These are phyloP conservation scores for Venturia effusa DNA, from an alignment of 2,329 filamentous ascomycete genomes.

Conservation along the genomic window DNA sequence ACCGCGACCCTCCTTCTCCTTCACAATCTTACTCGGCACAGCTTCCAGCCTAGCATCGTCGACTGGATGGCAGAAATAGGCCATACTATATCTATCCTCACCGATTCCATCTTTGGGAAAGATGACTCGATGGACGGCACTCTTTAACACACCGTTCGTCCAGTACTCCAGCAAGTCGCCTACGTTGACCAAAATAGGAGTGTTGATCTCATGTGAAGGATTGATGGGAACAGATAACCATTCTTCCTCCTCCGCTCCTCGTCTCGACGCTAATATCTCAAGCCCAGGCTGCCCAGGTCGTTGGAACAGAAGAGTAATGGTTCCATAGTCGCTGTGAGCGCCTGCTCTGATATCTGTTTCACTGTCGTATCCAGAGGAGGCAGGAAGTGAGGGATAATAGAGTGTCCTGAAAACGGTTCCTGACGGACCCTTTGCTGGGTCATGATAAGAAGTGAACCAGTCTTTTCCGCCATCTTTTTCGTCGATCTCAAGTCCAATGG, in stretches of 20 bases:
- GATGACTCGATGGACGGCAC: constrained; percentile 80
- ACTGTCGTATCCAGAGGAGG: constrained; percentile 31
- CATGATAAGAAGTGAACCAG: constrained; percentile 54
- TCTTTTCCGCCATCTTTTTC: constrained; percentile 25
- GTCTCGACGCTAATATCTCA: constrained; percentile 55
- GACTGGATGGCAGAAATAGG: constrained; percentile 53
- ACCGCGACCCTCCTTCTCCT: constrained; percentile 16
- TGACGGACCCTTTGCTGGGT: constrained; percentile 36
- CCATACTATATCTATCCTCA: constrained; percentile 45
- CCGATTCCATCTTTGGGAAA: constrained; percentile 44
- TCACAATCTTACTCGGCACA: constrained; percentile 44
- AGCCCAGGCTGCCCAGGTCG: constrained; percentile 74
- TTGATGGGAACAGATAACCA: constrained; percentile 35
- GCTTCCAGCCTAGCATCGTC: constrained; percentile 42
- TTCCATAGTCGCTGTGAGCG: constrained; percentile 80
- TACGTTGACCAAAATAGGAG: constrained; percentile 62
- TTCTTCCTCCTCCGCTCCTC: constrained; percentile 20
- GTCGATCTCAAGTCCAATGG: constrained; percentile 55
- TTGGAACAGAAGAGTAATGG: constrained; percentile 67
- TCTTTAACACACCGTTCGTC: constrained; percentile 80
- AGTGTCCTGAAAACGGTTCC: constrained; percentile 46
- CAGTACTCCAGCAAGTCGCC: constrained; percentile 69
- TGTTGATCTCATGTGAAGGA: constrained; percentile 22
- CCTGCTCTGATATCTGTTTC: constrained; percentile 68
- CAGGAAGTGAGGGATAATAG: constrained; percentile 37